Conservation (phyloP, 2,329 filamentous ascomycete species). For the Colletotrichum costaricense region DNA sequence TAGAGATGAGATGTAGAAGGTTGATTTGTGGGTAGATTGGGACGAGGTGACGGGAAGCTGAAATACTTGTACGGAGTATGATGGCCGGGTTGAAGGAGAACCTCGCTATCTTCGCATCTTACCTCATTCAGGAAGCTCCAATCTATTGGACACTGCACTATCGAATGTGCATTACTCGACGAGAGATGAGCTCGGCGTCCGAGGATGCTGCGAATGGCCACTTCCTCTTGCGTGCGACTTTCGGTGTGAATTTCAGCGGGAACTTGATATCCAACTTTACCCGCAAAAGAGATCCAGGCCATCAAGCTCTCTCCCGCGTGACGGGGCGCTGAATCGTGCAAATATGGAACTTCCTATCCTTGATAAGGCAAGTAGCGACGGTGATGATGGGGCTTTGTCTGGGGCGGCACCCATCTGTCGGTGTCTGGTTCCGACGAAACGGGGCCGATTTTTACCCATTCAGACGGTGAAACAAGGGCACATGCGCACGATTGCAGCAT, state of each 20-base stretch:
- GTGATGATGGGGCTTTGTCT: background rate
- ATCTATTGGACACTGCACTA: conserved; percentile 13
- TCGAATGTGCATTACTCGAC: background rate
- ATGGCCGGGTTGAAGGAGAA: background rate
- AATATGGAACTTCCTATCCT: background rate
- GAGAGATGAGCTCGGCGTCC: background rate
- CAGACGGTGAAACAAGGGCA: background rate
- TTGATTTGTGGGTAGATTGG: background rate
- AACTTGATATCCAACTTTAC: background rate
- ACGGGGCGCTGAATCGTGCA: background rate
- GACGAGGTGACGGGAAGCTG: background rate
- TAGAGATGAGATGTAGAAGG: background rate
- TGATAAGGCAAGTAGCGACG: background rate
- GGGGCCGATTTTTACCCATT: background rate
- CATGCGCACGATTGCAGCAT: background rate
- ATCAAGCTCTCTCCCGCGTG: background rate
- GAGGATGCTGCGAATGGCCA: background rate
- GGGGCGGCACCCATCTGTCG: background rate
- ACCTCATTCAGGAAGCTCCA: background rate
- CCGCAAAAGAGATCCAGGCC: background rate
- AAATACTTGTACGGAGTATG: background rate
- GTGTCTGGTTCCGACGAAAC: background rate
- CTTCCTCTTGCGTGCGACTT: background rate
- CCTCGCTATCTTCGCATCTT: background rate
- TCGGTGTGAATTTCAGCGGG: background rate